Evolutionary conservation across 345 rosid species (phyloP), one percentile per base, ranked within the genome.

Genomic region (Triadica sebifera): DNA sequence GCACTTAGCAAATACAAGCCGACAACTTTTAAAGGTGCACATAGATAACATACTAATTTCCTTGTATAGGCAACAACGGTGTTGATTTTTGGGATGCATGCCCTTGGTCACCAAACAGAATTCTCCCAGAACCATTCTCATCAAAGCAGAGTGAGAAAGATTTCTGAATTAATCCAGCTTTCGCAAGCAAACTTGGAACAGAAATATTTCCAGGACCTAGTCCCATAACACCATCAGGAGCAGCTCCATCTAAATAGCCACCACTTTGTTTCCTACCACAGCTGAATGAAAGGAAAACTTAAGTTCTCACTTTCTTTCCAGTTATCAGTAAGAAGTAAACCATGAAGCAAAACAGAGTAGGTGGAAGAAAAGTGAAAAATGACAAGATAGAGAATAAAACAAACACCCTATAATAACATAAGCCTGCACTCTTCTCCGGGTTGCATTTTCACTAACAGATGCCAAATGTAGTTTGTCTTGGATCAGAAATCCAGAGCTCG

Each of bases 141-240:
- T 75, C 60, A 46, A 79, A 75, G 67, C 82, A 79, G 62, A 79
- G 74, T 0, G 79, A 79, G 64, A 79, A 79, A 12, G 79, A 79
- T 53, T 79, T 79, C 53, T 6, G 59, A 38, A 64, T 63, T 51
- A 73, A 51, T 52, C 76, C 76, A 17, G 69, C 69, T 51, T 64
- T 63, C 1, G 76, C 38, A 38, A 73, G 76, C 50, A 73, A 49
- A 38, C 76, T n/a, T n/a, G 67, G 76, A 20, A 73, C 76, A 63
- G 76, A 73, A 37, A 73, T 63, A 45, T 22, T 51, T 61, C 76
- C 76, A 20, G 76, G 76, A 37, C 76, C 76, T 25, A 73, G 50
- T 7, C 76, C 76, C 69, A 73, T 73, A 5, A 73, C 76, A 50
- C 76, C 76, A 62, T 73, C 76, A 34, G 76, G 69, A 73, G 76